A percentile compares a stretch with the other conserved stretches of the same genome.
Conservation (phyloP, 2,329 filamentous ascomycete species). For the Scedosporium dehoogii region DNA sequence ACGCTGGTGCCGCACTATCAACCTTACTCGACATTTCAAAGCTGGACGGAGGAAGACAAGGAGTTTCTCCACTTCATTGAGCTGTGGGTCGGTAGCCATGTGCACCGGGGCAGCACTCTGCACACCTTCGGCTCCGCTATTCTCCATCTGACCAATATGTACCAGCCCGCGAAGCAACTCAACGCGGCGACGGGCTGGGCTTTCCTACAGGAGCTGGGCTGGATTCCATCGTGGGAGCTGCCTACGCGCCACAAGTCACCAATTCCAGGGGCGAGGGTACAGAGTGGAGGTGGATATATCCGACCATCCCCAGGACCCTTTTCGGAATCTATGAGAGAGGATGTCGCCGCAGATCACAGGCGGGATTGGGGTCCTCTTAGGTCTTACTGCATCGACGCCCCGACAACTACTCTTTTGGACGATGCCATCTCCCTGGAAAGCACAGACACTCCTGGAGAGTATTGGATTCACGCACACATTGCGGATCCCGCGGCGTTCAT, state of each 20-base stretch:
- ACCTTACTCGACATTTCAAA: not conserved
- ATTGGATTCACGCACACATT: slow-evolving; percentile 70
- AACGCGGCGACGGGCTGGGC: slow-evolving; percentile 42
- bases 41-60: slow-evolving; percentile 39
- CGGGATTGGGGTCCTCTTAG: slow-evolving; percentile 48
- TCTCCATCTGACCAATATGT: slow-evolving; percentile 51
- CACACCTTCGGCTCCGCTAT: slow-evolving; percentile 55
- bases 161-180: slow-evolving; percentile 38
- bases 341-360: slow-evolving; percentile 40
- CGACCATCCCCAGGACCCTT: slow-evolving; percentile 41
- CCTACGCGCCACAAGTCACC: slow-evolving; percentile 50
- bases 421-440: slow-evolving; percentile 66
- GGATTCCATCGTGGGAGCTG: slow-evolving; percentile 62
- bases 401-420: slow-evolving; percentile 60
- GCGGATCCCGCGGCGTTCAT: slow-evolving; percentile 71
- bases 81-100: slow-evolving; percentile 48
- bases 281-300: slow-evolving; percentile 32
- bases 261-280: slow-evolving; percentile 33
- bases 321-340: slow-evolving; percentile 25
- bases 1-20: slow-evolving; percentile 21
- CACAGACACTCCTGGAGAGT: slow-evolving; percentile 40
- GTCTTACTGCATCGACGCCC: slow-evolving; percentile 65
- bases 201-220: slow-evolving; percentile 68
- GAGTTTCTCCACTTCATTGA: slow-evolving; percentile 60
- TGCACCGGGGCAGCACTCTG: slow-evolving; percentile 38